Percentiles rank a stretch among this genome's conserved stretches.
These are phyloP conservation scores for Blastobotrys illinoisensis DNA, from an alignment of 1,139 yeast species.

Conservation along the genomic window DNA sequence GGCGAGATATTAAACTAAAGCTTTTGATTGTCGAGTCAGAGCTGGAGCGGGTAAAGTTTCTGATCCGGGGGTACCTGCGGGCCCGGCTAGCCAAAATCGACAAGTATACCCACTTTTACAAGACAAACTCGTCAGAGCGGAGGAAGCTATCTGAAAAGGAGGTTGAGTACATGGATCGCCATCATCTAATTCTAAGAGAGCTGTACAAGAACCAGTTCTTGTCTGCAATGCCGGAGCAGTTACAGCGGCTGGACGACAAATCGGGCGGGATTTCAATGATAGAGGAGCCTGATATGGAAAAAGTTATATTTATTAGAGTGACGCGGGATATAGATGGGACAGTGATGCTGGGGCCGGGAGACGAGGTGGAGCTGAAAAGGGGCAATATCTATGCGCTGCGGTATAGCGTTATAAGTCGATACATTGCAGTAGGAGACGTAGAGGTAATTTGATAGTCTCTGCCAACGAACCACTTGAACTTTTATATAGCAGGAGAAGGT, in stretches of 20 bases:
- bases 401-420: constrained; percentile 46
- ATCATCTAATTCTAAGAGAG: constrained; percentile 56
- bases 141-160: constrained; percentile 53
- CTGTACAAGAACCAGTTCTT: constrained; percentile 67
- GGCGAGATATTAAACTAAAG: constrained; percentile 64
- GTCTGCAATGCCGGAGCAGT: constrained; percentile 56
- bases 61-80: constrained; percentile 73
- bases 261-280: constrained; percentile 77
- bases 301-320: constrained; percentile 71
- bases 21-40: constrained; percentile 86
- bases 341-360: constrained; percentile 38
- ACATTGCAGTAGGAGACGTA: constrained; percentile 18
- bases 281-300: constrained; percentile 65
- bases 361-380: constrained; percentile 54
- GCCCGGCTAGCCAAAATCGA: constrained; percentile 65
- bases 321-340: constrained; percentile 35
- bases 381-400: constrained; percentile 76
- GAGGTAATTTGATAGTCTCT: constrained; percentile 22
- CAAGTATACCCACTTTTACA: constrained; percentile 53
- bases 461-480: not conserved
- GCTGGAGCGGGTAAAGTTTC: constrained; percentile 75
- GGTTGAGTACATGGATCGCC: constrained; percentile 55
- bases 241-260: constrained; percentile 72
- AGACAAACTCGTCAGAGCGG: constrained; percentile 29
- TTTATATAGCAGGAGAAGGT: too few species aligned